Percentiles rank a stretch among this genome's conserved stretches.
These are phyloP conservation scores for Flaveria floridana DNA, from an alignment of 140 eudicot species.

Conservation along the genomic window DNA sequence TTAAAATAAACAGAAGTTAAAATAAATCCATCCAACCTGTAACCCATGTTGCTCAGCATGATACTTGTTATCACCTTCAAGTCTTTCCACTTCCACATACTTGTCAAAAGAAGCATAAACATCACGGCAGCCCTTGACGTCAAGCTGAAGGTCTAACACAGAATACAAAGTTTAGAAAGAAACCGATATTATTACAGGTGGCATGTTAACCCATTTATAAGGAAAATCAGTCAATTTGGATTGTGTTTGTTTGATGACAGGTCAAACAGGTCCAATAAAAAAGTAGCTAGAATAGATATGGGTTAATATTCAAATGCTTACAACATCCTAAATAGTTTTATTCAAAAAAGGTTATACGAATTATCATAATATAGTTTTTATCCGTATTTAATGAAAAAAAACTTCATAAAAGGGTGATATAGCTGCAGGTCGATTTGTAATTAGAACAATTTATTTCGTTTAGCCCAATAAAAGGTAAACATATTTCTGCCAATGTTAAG, in stretches of 20 bases:
- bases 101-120: slow-evolving; percentile 95
- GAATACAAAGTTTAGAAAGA: slow-evolving; percentile 8
- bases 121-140: slow-evolving; percentile 92
- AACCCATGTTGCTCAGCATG: slow-evolving; percentile 86
- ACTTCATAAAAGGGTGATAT: background rate
- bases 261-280: background rate
- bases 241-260: slow-evolving; percentile 4
- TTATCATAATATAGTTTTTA: background rate
- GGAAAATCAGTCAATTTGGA: background rate
- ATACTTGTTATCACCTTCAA: slow-evolving; percentile 91
- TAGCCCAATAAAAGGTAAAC: background rate
- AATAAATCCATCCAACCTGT: slow-evolving; percentile 54
- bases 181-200: slow-evolving; percentile 12
- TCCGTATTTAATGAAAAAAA: background rate
- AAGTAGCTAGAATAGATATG: background rate
- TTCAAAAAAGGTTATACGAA: background rate
- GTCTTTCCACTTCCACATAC: slow-evolving; percentile 92
- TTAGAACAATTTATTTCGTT: background rate
- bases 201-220: slow-evolving; percentile 8
- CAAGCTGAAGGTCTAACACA: slow-evolving; percentile 77
- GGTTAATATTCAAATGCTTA: background rate
- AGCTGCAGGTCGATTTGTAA: background rate
- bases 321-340: background rate
- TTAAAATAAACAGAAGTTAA: background rate
- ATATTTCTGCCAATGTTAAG: background rate